These are phyloP conservation scores for Claviceps maximensis DNA, from an alignment of 2,329 filamentous ascomycete genomes.

Conservation along the genomic window DNA sequence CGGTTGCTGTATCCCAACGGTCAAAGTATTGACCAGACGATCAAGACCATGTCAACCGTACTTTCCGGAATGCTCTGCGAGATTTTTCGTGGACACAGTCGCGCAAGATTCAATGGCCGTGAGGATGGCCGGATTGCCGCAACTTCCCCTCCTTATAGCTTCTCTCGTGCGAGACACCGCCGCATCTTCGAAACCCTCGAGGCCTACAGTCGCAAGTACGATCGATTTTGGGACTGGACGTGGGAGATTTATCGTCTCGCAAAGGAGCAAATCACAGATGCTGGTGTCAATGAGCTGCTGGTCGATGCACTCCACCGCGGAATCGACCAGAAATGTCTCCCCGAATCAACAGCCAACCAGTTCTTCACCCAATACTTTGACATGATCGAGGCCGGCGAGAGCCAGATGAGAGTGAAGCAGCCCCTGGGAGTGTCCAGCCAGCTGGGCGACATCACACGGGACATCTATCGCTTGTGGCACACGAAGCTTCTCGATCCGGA, in stretches of 20 bases:
- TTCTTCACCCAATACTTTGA: conserved; percentile 5
- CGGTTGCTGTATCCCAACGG: conserved; percentile 6
- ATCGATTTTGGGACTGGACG: conserved; percentile 6
- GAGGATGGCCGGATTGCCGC: conserved; percentile 7
- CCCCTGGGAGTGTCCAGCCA: conserved; percentile 3
- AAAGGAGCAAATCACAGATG: conserved; percentile 5
- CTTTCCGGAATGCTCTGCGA: conserved; percentile 5
- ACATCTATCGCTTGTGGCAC: conserved; percentile 5
- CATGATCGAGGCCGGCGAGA: conserved; percentile 2
- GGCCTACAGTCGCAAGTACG: neutral
- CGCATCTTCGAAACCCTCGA: conserved; percentile 7
- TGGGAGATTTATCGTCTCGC: conserved; percentile 3
- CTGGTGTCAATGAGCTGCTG: conserved; percentile 5
- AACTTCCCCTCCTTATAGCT: conserved; percentile 6
- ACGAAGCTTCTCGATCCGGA: neutral
- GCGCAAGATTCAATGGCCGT: conserved; percentile 2
- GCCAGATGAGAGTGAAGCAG: neutral
- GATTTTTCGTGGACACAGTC: conserved; percentile 6
- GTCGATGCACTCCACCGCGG: conserved; percentile 1
- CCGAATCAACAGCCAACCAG: neutral
- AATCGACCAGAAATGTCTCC: neutral
- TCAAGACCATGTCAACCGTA: conserved; percentile 4
- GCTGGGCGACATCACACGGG: neutral
- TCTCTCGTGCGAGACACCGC: conserved; percentile 5
- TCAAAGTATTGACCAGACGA: neutral